phyloP scores from a whole-genome alignment of 2,329 filamentous ascomycete species.

The Septoria linicola region DNA sequence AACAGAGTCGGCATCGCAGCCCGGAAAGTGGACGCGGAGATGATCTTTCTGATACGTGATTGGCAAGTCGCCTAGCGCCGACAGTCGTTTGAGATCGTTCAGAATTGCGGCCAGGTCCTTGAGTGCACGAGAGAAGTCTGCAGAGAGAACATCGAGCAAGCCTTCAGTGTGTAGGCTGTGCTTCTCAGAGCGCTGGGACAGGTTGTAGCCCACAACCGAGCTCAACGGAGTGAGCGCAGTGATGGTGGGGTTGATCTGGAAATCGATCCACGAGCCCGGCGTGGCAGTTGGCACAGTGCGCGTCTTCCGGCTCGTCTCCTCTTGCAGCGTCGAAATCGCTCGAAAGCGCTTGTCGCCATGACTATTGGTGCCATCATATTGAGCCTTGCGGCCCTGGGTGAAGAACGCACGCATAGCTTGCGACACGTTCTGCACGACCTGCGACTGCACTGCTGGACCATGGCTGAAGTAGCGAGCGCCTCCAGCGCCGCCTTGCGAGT shows the following conservation, averaged over 20 bases:
- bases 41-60: constrained; percentile 69
- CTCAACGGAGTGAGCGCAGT: constrained; percentile 78
- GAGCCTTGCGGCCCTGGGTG: constrained; percentile 83
- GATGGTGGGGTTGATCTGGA: constrained; percentile 81
- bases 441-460: constrained; percentile 76
- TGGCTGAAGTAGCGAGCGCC: constrained; percentile 88
- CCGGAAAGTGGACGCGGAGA: constrained; percentile 83
- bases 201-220: constrained; percentile 55
- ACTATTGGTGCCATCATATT: constrained; percentile 73
- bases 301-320: constrained; percentile 69
- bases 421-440: constrained; percentile 94
- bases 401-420: constrained; percentile 88
- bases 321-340: constrained; percentile 69
- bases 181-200: constrained; percentile 36
- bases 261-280: constrained; percentile 84
- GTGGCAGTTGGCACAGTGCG: constrained; percentile 55
- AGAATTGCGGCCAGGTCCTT: constrained; percentile 78
- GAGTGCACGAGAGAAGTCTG: constrained; percentile 82
- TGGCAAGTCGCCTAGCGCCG: constrained; percentile 77
- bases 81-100: constrained; percentile 76
- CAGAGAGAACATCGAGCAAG: constrained; percentile 78
- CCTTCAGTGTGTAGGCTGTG: constrained; percentile 74
- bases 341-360: constrained; percentile 78
- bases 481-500: constrained; percentile 67
- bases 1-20: constrained; percentile 79